A percentile compares a stretch with the other conserved stretches of the same genome.
Conservation (phyloP, 2,329 filamentous ascomycete species). For the Colletotrichum australisinense region DNA sequence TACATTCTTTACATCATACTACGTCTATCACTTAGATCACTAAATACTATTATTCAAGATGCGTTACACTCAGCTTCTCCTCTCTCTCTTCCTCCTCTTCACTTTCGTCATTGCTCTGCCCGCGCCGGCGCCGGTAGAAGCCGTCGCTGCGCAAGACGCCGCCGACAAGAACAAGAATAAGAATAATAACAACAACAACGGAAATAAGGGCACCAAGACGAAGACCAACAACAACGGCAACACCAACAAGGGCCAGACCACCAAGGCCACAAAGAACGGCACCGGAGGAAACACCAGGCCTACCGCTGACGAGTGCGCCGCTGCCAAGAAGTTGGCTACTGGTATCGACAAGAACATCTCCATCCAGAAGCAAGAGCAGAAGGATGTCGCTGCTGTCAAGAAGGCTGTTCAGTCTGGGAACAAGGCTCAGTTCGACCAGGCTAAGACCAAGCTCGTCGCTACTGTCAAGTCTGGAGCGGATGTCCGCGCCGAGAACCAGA, state of each 20-base stretch:
- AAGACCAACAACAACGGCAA: background rate
- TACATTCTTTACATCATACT: background rate
- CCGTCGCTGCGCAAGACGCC: background rate
- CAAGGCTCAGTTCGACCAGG: slow-evolving; percentile 30
- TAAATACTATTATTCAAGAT: slow-evolving; percentile 3
- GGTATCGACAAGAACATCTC: slow-evolving; percentile 40
- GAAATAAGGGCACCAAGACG: background rate
- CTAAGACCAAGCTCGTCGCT: slow-evolving; percentile 34
- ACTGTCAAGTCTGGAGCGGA: slow-evolving; percentile 38
- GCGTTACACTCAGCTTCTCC: slow-evolving; percentile 6
- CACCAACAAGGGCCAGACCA: background rate
- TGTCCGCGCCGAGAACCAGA: slow-evolving; percentile 39
- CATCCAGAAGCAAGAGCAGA: slow-evolving; percentile 39
- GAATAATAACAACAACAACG: background rate
- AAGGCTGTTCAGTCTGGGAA: slow-evolving; percentile 27
- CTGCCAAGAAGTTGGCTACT: slow-evolving; percentile 37
- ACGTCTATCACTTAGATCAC: background rate
- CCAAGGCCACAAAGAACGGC: background rate
- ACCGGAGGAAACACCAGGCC: no score
- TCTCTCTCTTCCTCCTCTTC: slow-evolving; percentile 19
- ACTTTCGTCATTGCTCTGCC: slow-evolving; percentile 21
- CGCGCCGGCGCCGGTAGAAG: background rate
- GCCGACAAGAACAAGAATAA: background rate
- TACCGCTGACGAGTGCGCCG: slow-evolving; percentile 25
- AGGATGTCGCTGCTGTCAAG: slow-evolving; percentile 23